A percentile compares a stretch with the other conserved stretches of the same genome.
Conservation (phyloP, 2,329 filamentous ascomycete genomes). For the Ilyonectria robusta region DNA sequence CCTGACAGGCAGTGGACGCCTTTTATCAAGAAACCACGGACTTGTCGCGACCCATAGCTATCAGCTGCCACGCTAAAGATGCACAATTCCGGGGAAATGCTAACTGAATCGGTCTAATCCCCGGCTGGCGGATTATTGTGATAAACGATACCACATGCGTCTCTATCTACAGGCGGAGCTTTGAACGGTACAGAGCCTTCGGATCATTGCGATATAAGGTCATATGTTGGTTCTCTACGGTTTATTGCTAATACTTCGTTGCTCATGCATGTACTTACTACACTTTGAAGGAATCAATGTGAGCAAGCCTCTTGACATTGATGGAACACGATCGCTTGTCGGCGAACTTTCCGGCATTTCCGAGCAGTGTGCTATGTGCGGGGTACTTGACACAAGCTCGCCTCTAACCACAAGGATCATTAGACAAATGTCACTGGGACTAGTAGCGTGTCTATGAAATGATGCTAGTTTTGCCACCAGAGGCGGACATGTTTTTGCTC, state of each 20-base stretch:
- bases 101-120: not conserved
- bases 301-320: no score
- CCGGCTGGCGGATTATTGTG: not conserved
- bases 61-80: not conserved
- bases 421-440: not conserved
- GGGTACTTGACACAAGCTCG: not conserved
- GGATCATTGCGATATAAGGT: not conserved
- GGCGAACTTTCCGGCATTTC: not conserved
- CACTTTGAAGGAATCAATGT: not conserved
- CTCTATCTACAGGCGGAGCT: not conserved
- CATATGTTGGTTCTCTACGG: not conserved
- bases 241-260: not conserved
- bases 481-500: no score
- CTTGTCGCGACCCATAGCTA: not conserved
- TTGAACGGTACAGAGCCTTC: not conserved
- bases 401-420: not conserved
- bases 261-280: not conserved
- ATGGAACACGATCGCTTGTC: not conserved
- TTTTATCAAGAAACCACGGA: not conserved
- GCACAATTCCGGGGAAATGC: slow-evolving; percentile 5
- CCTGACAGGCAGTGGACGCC: not conserved
- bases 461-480: no score
- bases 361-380: not conserved
- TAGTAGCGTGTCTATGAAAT: not conserved
- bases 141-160: not conserved